Evolutionary conservation across 176 grass and related monocot genomes (phyloP), one percentile per base, ranked within the genome.

Genomic region (Hsuehochloa calcarea): DNA sequence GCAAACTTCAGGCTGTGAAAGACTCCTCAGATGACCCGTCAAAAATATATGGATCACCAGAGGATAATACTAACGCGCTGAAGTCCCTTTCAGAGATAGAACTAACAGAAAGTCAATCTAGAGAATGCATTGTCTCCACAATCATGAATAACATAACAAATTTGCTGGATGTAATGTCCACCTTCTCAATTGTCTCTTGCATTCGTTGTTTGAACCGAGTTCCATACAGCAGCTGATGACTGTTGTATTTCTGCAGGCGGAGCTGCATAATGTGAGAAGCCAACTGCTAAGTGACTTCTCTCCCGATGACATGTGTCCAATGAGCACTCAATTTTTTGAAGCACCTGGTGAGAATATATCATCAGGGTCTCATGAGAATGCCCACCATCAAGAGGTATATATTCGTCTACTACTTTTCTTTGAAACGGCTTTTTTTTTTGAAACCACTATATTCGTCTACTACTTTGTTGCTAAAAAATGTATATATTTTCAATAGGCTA

Each of bases 271-370:
- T 65, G 84, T 99, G 90, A 94, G 82, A 85, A 91, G 66, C 49
- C 92, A 90, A 85, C 84, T 99, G 67, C 69, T 96, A 77, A 92
- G 87, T 82, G 93, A 99, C 70, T 99, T 99, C 86, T 88, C 88
- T 23, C 97, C 97, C 5, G 93, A 99, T 90, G 97, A 96, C 66
- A 82, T 96, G 80, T 94, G 97, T 52, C 97, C 97, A 68, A 84
- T 91, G 72, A 88, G 88, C 66, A 74, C 85, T 71, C 93, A 90
- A 11, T 96, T 92, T 60, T 87, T 92, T 69, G 93, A 94, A 90
- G 65, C 69, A 69, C 26, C 37, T 50, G n/a, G 23, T 65, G 86
- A 91, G 37, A 55, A 87, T 84, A 64, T 80, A 43, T 73, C 71
- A 80, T 86, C 75, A 82, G 85, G 76, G 23, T 88, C 83, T 61